Base-by-base conservation (phyloP, 2,329 filamentous ascomycete genomes). In the Dothideomycetes sp. region DNA sequence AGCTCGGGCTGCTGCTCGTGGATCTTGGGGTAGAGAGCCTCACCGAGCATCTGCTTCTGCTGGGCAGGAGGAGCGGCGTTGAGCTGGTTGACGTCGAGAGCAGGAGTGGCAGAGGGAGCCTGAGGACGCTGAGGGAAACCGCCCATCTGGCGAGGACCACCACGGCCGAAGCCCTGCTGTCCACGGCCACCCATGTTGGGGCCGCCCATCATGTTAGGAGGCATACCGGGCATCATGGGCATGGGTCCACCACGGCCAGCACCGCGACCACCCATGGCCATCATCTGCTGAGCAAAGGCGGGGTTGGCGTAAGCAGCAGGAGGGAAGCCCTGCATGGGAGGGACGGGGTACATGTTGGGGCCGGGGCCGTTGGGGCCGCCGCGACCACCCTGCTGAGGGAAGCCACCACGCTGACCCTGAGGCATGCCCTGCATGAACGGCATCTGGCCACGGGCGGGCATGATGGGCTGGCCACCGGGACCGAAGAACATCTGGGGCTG, bases 21-120 rank as follows among this genome's bases (percentile, higher is more conserved):
- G 58, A 98, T 96, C 82, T 96, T 98, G 61, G 91, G 91, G 76
- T 96, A 98, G 55, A 98, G 83, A 54, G 86, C 81, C 71, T 98
- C 91, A 64, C 91, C 91, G 41, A 98, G 80, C 66, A 96, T 85
- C 75, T 98, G 91, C 80, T 98, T 98, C 75, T 96, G 91, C 70
- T 94, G 85, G 34, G 74, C 73, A 27, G 82, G 74, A 24, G 74
- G 69, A 49, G 70, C 67, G 43, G 66, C 55, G 49, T 64, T 64
- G 47, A 81, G 67, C 48, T 65, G 62, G 50, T 63, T 59, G 48
- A 76, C 54, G 55, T 69, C 72, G 49, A 76, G 54, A 48, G 68
- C 67, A 35, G 52, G 40, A 29, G 43, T 49, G 23, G 31, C 30
- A 34, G 49, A 48, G 16, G 51, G 52, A 30, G 56, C 57, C 47